Evolutionary conservation across 495 filamentous ascomycete genomes (phyloP), one percentile per base, ranked within the genome.

Genomic region (Aspergillus sparsus): DNA sequence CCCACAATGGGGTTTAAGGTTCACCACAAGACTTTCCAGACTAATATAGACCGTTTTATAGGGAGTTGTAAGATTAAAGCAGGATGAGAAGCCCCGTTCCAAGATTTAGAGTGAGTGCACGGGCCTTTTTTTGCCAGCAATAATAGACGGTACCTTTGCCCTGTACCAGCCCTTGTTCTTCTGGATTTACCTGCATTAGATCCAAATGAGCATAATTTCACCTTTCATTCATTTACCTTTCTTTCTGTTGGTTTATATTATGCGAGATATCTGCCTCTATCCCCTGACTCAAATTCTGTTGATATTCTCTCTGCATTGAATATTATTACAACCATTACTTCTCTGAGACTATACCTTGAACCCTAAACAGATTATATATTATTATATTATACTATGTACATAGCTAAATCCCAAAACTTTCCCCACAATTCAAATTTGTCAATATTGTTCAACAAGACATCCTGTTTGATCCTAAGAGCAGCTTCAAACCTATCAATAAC

Each of bases 21-120:
- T 31, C 13, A 51, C 13, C 5, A 6, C 21, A 34, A 32, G 34
- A 21, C 7, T 51, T 15, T 16, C 15, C n/a, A 34, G 55, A 27
- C 57, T 61, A 44, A 62, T 27, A 21, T 62, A 46, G 15, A 36
- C 37, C 34, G 5, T 11, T 37, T 7, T 59, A 60, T 50, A 79
- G 77, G 77, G 77, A 16, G 77, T 80, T 36, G 74, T 78, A n/a
- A 71, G 77, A 27, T 68, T 80, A 58, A 76, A 74, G 66, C 77
- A 80, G 53, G 74, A 80, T 31, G 74, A 77, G 54, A 68, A 69
- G 10, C 70, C 74, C 57, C 55, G 68, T 27, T 66, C 75, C 6
- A 78, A 78, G 75, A 73, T 78, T n/a, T 78, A 70, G 57, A 58
- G 11, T 37, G 6, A 47, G 44, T 15, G 15, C 44, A 47, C 44